Evolutionary conservation across 1,284 basidiomycete species (phyloP).

Genomic region (Cutaneotrichosporon arboriforme): DNA sequence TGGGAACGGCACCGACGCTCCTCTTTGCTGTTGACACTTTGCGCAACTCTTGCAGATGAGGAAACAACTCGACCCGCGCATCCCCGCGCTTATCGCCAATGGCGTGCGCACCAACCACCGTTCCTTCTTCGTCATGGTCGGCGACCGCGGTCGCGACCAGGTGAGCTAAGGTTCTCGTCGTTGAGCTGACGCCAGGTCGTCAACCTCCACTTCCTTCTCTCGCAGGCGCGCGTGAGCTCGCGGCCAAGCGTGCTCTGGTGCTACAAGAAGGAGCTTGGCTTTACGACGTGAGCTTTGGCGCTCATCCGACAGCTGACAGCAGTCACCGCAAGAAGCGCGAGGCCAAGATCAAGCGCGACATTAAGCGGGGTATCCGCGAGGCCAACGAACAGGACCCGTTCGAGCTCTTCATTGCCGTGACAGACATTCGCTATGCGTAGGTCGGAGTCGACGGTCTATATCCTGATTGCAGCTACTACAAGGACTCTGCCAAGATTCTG

Average conservation of each 20-base stretch:
- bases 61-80: constrained; percentile 74
- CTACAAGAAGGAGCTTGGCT: constrained; percentile 94
- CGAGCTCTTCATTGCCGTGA: constrained; percentile 97
- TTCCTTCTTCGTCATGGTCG: constrained; percentile 94
- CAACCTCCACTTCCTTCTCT: constrained; percentile 89
- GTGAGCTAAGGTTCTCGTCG: constrained; percentile 47
- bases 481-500: constrained; percentile 91
- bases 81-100: constrained; percentile 86
- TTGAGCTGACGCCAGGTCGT: constrained; percentile 61
- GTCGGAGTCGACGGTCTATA: constrained; percentile 23
- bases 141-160: constrained; percentile 91
- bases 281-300: constrained; percentile 65
- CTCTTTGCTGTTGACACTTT: neutral
- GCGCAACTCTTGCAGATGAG: constrained; percentile 34
- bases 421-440: constrained; percentile 93
- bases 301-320: constrained; percentile 1
- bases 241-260: constrained; percentile 92
- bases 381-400: constrained; percentile 95
- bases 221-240: constrained; percentile 81
- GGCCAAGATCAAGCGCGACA: constrained; percentile 88
- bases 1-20: neutral
- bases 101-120: constrained; percentile 89
- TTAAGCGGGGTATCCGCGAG: constrained; percentile 88
- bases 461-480: constrained; percentile 61
- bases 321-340: constrained; percentile 96